Conservation (phyloP, 352 stramenopile genomes). For the Phytophthora citrophthora region DNA sequence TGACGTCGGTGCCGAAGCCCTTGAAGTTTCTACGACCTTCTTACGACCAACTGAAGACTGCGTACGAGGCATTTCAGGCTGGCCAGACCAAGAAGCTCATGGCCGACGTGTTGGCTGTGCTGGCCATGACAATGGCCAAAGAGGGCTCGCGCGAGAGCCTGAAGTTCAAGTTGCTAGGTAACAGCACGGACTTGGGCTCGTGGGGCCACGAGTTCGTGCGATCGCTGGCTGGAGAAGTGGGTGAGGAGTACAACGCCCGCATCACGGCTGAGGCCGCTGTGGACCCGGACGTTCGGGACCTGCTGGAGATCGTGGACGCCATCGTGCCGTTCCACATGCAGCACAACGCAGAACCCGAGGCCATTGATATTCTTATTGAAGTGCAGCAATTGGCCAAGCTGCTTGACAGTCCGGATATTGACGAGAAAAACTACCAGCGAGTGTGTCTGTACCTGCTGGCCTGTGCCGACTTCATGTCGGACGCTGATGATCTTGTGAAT, state of each 20-base stretch:
- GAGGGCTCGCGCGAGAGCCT: constrained; percentile 90
- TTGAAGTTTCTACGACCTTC: constrained; percentile 99
- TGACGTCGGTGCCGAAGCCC: constrained; percentile 99
- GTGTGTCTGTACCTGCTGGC: constrained; percentile 99
- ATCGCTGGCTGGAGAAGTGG: constrained; percentile 97
- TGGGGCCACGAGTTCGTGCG: constrained; percentile 99
- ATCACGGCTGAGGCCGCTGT: constrained; percentile 55
- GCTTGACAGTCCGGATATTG: constrained; percentile 92
- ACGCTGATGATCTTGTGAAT: constrained; percentile 96
- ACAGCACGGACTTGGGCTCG: constrained; percentile 91
- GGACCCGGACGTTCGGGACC: constrained; percentile 88
- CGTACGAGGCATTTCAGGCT: constrained; percentile 54
- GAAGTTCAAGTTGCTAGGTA: constrained; percentile 92
- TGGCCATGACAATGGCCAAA: constrained; percentile 99
- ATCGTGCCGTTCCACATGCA: constrained; percentile 99
- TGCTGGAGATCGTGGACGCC: constrained; percentile 96
- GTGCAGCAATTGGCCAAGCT: constrained; percentile 97
- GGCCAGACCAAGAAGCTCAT: constrained; percentile 84
- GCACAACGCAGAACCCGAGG: constrained; percentile 99
- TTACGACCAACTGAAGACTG: constrained; percentile 94
- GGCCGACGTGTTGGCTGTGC: constrained; percentile 90
- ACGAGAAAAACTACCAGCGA: constrained; percentile 98
- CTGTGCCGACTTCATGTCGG: constrained; percentile 98
- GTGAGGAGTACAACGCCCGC: constrained; percentile 90
- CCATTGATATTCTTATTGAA: constrained; percentile 99